These are phyloP conservation scores for Kwoniella sp. DNA, from an alignment of 768 basidiomycete genomes.

Conservation along the genomic window DNA sequence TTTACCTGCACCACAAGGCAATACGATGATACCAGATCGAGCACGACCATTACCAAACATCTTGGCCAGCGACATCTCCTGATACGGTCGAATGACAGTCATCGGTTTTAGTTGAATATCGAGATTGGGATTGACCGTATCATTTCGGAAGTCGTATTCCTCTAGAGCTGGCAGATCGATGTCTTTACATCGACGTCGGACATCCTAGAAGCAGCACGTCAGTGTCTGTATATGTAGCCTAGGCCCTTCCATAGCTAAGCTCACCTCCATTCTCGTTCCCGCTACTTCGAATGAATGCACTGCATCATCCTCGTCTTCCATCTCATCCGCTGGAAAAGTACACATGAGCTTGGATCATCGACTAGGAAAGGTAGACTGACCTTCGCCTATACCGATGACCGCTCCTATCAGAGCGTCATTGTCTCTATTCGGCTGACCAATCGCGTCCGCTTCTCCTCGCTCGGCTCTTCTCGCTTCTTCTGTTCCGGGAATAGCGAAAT, in stretches of 20 bases:
- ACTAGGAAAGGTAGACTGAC: too few relatives aligned
- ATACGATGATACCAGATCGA: constrained; percentile 94
- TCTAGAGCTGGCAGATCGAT: constrained; percentile 97
- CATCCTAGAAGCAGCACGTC: constrained; percentile 63
- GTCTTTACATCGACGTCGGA: constrained; percentile 95
- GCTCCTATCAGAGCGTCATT: constrained; percentile 81
- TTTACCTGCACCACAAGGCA: constrained; percentile 98
- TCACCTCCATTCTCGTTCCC: constrained; percentile 87
- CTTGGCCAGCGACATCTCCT: constrained; percentile 96
- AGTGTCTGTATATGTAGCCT: neutral
- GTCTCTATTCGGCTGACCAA: constrained; percentile 56
- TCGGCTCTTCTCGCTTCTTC: constrained; percentile 60
- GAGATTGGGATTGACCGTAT: constrained; percentile 90
- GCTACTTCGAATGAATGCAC: constrained; percentile 97
- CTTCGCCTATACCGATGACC: constrained; percentile 90
- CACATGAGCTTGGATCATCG: neutral
- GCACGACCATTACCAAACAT: constrained; percentile 99
- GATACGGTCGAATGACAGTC: constrained; percentile 95
- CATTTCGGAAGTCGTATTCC: constrained; percentile 98
- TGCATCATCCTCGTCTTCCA: constrained; percentile 96
- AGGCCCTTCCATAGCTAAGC: too few relatives aligned
- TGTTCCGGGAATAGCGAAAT: constrained; percentile 82
- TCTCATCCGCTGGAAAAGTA: constrained; percentile 69
- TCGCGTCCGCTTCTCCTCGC: constrained; percentile 53
- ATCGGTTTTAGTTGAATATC: constrained; percentile 98